Percentiles rank a stretch among this genome's conserved stretches.
These are phyloP conservation scores for Pythium angustatum DNA, from an alignment of 352 stramenopile species.

Conservation along the genomic window DNA sequence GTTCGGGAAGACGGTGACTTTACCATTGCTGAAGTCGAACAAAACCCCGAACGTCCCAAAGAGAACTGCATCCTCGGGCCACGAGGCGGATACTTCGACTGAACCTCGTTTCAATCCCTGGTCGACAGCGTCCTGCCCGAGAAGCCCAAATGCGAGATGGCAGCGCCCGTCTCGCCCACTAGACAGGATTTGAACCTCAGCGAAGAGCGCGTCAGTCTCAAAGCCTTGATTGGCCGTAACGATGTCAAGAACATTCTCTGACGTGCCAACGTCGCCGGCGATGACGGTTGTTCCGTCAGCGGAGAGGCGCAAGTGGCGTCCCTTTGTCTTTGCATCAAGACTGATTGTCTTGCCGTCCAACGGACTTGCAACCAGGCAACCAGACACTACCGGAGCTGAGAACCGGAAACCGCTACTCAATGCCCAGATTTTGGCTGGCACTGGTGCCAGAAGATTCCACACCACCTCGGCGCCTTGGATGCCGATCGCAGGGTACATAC, in stretches of 20 bases:
- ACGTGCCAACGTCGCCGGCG: conserved; percentile 52
- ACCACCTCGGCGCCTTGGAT: conserved; percentile 58
- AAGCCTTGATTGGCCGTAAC: conserved; percentile 60
- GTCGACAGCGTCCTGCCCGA: conserved; percentile 37
- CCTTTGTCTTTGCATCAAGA: conserved; percentile 63
- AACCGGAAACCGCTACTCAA: conserved; percentile 54
- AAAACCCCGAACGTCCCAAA: conserved; percentile 64
- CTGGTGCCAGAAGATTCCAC: conserved; percentile 57
- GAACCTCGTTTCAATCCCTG: conserved; percentile 28
- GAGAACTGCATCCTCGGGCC: conserved; percentile 36
- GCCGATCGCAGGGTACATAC: conserved; percentile 60
- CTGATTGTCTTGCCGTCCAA: conserved; percentile 62
- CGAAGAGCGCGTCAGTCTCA: conserved; percentile 48
- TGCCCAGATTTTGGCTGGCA: conserved; percentile 69
- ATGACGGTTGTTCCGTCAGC: conserved; percentile 53
- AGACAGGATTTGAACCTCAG: conserved; percentile 59
- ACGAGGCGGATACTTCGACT: conserved; percentile 42
- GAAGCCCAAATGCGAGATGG: conserved; percentile 57
- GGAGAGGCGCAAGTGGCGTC: conserved; percentile 47
- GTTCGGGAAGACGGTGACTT: conserved; percentile 54
- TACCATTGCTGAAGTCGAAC: conserved; percentile 74
- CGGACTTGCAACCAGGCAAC: conserved; percentile 57
- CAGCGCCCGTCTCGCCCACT: conserved; percentile 47
- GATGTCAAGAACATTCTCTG: conserved; percentile 53
- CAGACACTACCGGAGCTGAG: conserved; percentile 54